Evolutionary conservation across 202 grass and related monocot species (phyloP).

Genomic region (Carex sylvatica): DNA sequence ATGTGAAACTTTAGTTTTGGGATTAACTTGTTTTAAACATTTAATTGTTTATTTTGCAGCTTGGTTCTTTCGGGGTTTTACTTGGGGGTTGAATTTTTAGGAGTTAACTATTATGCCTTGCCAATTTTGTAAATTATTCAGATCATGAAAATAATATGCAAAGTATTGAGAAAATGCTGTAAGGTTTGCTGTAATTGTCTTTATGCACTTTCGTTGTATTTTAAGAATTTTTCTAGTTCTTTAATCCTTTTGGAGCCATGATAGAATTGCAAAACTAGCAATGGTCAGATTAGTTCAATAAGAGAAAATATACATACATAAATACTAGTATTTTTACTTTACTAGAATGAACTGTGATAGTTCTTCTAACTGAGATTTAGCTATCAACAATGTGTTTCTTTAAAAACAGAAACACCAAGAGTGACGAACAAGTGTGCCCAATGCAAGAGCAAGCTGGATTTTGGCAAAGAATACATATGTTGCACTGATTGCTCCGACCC

Average conservation of each 20-base stretch:
- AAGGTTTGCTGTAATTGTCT: background rate
- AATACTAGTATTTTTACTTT: background rate
- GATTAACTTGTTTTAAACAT: background rate
- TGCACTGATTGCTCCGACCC: constrained; percentile 78
- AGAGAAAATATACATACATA: background rate
- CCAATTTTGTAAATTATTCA: background rate
- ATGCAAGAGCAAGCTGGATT: constrained; percentile 74
- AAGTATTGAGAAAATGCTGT: background rate
- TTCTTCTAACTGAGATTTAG: background rate
- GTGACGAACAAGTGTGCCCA: constrained; percentile 54
- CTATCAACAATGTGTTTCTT: constrained; percentile 10
- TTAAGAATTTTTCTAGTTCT: background rate
- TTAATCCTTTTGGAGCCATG: background rate
- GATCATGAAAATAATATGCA: background rate
- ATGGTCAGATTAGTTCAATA: background rate
- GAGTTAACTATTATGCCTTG: background rate
- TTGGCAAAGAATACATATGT: constrained; percentile 71
- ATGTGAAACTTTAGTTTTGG: background rate
- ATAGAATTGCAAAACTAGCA: background rate
- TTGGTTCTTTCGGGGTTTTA: background rate
- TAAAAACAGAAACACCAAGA: constrained; percentile 54
- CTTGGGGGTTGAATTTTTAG: background rate
- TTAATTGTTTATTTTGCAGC: background rate
- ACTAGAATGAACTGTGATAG: background rate
- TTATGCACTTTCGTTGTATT: background rate